Percentiles rank a stretch among this genome's conserved stretches.
Conservation (phyloP, 345 rosid genomes). For the Erodium maritimum region DNA sequence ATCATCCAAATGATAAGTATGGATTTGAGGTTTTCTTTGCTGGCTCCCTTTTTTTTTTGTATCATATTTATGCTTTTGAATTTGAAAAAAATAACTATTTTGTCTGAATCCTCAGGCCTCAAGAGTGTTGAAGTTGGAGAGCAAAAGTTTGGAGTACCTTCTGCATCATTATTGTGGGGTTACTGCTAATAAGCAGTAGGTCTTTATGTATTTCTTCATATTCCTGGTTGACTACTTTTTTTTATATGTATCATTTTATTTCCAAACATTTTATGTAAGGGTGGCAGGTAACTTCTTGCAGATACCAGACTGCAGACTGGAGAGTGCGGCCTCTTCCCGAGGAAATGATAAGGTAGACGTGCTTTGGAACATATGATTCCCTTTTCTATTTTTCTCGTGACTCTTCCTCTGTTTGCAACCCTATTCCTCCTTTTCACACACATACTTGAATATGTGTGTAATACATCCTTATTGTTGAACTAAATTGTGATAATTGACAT, state of each 20-base stretch:
- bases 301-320: slow-evolving; percentile 98
- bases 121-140: slow-evolving; percentile 75
- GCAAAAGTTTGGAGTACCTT: slow-evolving; percentile 79
- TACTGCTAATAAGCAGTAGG: slow-evolving; percentile 81
- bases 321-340: slow-evolving; percentile 85
- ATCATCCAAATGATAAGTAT: too few relatives aligned
- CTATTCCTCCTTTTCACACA: too few relatives aligned
- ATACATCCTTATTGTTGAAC: too few relatives aligned
- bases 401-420: not conserved
- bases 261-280: slow-evolving; percentile 1
- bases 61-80: not conserved
- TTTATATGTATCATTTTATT: slow-evolving; percentile 4
- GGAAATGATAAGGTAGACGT: slow-evolving; percentile 60
- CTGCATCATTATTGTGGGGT: slow-evolving; percentile 65
- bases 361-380: not conserved
- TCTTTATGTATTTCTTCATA: slow-evolving; percentile 8
- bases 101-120: slow-evolving; percentile 48
- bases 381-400: slow-evolving; percentile 2
- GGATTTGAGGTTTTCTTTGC: too few relatives aligned
- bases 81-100: slow-evolving; percentile 1
- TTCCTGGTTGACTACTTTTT: slow-evolving; percentile 1
- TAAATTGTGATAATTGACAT: too few relatives aligned
- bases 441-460: too few relatives aligned
- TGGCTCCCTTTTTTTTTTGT: too few relatives aligned
- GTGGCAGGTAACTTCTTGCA: slow-evolving; percentile 31